Base-by-base conservation (phyloP, 495 filamentous ascomycete genomes). In the Penicillium chermesinum region DNA sequence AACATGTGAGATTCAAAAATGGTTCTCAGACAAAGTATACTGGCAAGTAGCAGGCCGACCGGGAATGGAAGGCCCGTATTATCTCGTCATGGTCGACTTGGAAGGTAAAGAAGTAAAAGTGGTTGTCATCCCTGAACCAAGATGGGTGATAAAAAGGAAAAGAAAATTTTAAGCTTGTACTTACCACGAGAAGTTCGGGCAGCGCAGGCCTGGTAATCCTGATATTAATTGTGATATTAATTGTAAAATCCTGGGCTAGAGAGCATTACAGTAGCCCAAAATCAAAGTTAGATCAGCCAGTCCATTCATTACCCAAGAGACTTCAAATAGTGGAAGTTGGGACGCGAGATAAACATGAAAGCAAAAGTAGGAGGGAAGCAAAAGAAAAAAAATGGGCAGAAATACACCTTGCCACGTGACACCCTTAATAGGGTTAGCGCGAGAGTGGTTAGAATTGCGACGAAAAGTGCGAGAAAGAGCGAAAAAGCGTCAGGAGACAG, bases 1-100 rank as follows among this genome's bases (percentile, higher is more conserved):
- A 41, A 49, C 16, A 22, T n/a, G 33, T 20, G 19, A 34, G 14
- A 40, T 38, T 35, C 25, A 40, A 41, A 42, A 50, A 50, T 53
- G 50, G 59, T 65, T 73, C 70, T 91, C 89, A 95, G 89, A 93
- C 87, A 88, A 85, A 66, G 73, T 81, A 78, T 93, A 94, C 89
- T 95, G 89, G 89, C 89, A 89, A 95, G 89, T 93, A 94, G 81
- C 89, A 91, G 85, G 82, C 78, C 72, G 68, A 76, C 76, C 78
- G 73, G 78, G 72, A 79, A 81, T 75, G 74, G 75, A 72, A 69
- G 72, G 75, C 81, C 85, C 83, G 80, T 73, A 81, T 71, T 71
- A 54, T 75, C 73, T 88, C 88, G 83, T 91, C 90, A 96, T 83
- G 84, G 88, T 83, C 90, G 90, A 93, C 75, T 96, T 86, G 76